Evolutionary conservation across 2,329 filamentous ascomycete species (phyloP).

Genomic region (Talaromyces sp.): DNA sequence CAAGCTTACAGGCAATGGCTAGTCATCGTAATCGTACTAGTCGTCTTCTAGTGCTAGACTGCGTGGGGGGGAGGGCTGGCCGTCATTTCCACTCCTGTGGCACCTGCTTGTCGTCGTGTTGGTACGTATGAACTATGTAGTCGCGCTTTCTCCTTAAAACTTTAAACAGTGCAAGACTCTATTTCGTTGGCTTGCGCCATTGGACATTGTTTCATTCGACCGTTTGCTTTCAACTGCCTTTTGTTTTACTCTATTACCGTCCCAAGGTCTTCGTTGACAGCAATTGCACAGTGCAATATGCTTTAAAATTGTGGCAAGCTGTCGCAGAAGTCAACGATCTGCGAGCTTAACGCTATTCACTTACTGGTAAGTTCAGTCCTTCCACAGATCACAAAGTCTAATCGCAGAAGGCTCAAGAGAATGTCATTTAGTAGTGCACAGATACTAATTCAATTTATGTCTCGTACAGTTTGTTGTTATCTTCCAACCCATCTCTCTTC

Average conservation of each 20-base stretch:
- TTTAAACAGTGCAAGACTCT: neutral
- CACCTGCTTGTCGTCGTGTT: conserved; percentile 3
- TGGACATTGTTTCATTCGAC: neutral
- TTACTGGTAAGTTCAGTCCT: conserved; percentile 3
- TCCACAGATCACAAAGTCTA: neutral
- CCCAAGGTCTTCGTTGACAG: conserved; percentile 8
- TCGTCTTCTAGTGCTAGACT: conserved; percentile 2
- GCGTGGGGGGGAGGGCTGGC: conserved; percentile 13
- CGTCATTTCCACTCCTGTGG: conserved; percentile 15
- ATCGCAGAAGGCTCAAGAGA: neutral
- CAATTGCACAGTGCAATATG: conserved; percentile 12
- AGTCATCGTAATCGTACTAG: neutral
- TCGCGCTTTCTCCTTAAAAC: conserved; percentile 8
- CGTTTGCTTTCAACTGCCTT: neutral
- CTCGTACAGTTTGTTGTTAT: conserved; percentile 3
- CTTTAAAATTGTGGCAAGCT: conserved; percentile 8
- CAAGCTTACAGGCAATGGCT: conserved; percentile 4
- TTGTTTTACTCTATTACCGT: neutral
- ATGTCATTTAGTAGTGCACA: neutral
- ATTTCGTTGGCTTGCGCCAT: conserved; percentile 2
- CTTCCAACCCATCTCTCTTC: neutral
- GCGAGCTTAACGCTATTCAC: conserved; percentile 1
- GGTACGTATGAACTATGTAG: neutral
- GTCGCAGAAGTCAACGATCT: conserved; percentile 11
- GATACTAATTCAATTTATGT: neutral